Base-by-base conservation (phyloP, 2,329 filamentous ascomycete genomes). In the Colletotrichum sojae region DNA sequence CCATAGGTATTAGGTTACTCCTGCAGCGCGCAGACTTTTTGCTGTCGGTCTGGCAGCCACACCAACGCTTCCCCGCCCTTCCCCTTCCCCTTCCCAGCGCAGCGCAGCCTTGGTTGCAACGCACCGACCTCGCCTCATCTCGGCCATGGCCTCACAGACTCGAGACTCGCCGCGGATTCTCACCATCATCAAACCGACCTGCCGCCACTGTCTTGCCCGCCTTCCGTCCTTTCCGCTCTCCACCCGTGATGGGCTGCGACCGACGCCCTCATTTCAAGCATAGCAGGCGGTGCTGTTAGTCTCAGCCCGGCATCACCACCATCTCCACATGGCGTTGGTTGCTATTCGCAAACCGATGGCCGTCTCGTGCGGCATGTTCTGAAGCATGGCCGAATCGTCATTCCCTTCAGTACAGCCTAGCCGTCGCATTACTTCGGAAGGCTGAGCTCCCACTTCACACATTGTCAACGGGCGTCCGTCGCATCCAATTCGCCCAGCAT, bases 101-200 rank as follows among this genome's bases (percentile, higher is more conserved):
- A 9, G 9, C 27, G 31, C 31, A 36, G 10, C 31, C 8, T 36
- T 8, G 10, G 31, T 36, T 36, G 36, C 43, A 27, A 48, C 62
- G 66, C 66, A 69, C 66, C 66, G 51, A 60, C 66, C 66, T 69
- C 66, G 20, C 43, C 55, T 66, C 62, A 69, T 60, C 51, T 66
- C 62, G 48, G 27, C 36, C 27, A 60, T 40, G 22, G 40, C 48
- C 55, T 55, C 55, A 66, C 62, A 60, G 55, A 60, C 49, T 59
- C 31, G 22, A 60, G 55, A 66, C 49, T 59, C 31, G 31, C 20
- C 49, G 31, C 55, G 22, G 45, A n/a, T 39, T 56, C 62, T 66
- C 66, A 59, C 55, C 62, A 55, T 66, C 49, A 66, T 51, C 48
- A 69, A 69, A 53, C 55, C 66, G 45, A 16, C 15, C 49, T 51